phyloP scores from a whole-genome alignment of 1,139 yeast genomes.

The Chernovozyma sophiae-reginae region DNA sequence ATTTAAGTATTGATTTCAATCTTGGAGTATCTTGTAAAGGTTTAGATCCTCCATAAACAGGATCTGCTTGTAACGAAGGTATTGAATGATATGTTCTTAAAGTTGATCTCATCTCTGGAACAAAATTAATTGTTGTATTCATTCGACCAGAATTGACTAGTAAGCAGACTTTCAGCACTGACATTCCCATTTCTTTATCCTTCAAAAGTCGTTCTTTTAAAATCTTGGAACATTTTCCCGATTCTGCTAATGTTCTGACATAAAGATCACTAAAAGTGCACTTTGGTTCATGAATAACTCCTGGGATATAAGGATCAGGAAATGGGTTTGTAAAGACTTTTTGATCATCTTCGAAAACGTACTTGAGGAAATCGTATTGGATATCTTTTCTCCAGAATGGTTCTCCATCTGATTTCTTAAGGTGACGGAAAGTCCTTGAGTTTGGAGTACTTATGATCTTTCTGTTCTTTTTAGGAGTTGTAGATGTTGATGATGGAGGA shows the following conservation, averaged over 20 bases:
- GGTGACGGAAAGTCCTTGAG: constrained; percentile 32
- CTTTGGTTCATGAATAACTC: constrained; percentile 40
- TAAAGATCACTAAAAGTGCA: constrained; percentile 84
- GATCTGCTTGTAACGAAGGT: constrained; percentile 78
- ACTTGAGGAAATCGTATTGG: constrained; percentile 72
- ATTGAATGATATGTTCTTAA: constrained; percentile 89
- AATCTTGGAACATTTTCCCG: constrained; percentile 79
- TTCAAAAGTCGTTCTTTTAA: constrained; percentile 69
- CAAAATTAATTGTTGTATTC: constrained; percentile 93
- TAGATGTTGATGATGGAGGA: not conserved
- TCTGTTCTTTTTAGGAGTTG: not conserved
- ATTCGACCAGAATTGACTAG: constrained; percentile 89
- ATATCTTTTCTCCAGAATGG: constrained; percentile 88
- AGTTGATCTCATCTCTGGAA: constrained; percentile 95
- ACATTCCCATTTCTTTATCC: constrained; percentile 60
- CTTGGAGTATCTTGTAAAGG: constrained; percentile 95
- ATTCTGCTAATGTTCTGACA: constrained; percentile 74
- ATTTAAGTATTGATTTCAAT: constrained; percentile 82
- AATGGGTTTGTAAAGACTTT: constrained; percentile 67
- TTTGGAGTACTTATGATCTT: not conserved
- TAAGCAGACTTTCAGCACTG: constrained; percentile 79
- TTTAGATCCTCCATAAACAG: constrained; percentile 50
- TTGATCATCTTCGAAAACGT: constrained; percentile 58
- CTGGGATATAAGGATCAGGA: constrained; percentile 29
- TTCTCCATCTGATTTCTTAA: constrained; percentile 89